Conservation (phyloP, 1,284 basidiomycete genomes). For the Malassezia equina region DNA sequence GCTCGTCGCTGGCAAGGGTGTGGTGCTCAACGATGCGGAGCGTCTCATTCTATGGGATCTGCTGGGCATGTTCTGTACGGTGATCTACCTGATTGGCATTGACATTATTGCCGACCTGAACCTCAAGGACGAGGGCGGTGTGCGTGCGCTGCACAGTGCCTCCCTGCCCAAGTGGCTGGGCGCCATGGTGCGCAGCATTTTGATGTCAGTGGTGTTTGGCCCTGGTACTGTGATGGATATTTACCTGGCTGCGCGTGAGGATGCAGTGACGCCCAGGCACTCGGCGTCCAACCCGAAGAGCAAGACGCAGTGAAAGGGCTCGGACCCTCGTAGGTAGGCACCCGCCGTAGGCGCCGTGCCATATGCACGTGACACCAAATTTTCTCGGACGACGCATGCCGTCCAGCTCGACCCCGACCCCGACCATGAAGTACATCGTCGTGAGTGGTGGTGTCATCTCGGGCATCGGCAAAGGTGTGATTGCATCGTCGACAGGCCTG, state of each 20-base stretch:
- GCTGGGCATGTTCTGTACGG: background rate
- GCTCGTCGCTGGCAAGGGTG: background rate
- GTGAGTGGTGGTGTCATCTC: slow-evolving; percentile 50
- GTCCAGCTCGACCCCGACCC: slow-evolving; percentile 2
- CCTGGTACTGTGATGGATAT: slow-evolving; percentile 11
- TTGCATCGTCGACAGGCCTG: slow-evolving; percentile 83
- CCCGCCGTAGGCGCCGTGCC: background rate
- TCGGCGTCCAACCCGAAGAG: background rate
- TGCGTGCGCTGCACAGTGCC: background rate
- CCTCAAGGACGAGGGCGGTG: background rate
- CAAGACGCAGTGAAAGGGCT: background rate
- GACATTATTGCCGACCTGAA: slow-evolving; percentile 13
- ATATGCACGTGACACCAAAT: slow-evolving; percentile 9
- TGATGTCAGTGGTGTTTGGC: slow-evolving; percentile 5
- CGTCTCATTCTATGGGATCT: slow-evolving; percentile 14
- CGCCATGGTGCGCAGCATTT: background rate
- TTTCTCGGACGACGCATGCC: slow-evolving; percentile 2
- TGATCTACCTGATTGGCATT: slow-evolving; percentile 7
- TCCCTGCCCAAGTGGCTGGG: background rate
- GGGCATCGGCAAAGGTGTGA: slow-evolving; percentile 51
- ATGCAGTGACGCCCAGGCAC: slow-evolving; percentile 8
- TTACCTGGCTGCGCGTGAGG: slow-evolving; percentile 16
- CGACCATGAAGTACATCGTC: slow-evolving; percentile 50
- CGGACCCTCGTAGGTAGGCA: background rate
- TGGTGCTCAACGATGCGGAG: slow-evolving; percentile 5